Base-by-base conservation (phyloP, 768 basidiomycete species). In the Auricularia cornea region DNA sequence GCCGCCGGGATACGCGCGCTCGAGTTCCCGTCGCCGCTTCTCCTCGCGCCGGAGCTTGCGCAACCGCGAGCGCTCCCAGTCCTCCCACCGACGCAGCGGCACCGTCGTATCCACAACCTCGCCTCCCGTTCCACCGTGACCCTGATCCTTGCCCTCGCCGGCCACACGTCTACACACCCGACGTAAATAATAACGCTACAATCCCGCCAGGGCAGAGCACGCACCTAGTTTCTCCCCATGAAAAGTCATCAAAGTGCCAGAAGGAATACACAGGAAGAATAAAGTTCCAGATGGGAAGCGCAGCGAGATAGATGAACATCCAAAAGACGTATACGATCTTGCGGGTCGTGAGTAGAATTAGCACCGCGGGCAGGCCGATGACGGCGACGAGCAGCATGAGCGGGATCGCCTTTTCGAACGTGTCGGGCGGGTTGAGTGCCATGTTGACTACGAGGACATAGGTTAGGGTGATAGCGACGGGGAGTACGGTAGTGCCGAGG, bases 191-290 rank as follows among this genome's bases (percentile, higher is more conserved):
- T n/a, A n/a, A n/a, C n/a, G n/a, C n/a, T n/a, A n/a, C n/a, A n/a
- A 23, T 48, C 20, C 44, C 23, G 23, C 26, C 48, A 33, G 6
- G 14, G 26, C 2, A 57, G 11, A 56, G 4, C 38, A 76, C 86
- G 62, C 70, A 92, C 92, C 95, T 87, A 23, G 97, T 99, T 76
- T 98, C 94, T 70, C 97, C 97, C 97, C 97, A 99, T 31, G 93
- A 94, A 76, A 99, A 98, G 76, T 99, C 97, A 67, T 98, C 96
- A 74, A 99, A 98, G 75, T 98, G 95, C 94, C 94, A 97, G 74
- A 98, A 98, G 16, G 95, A 90, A 75, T 99, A 99, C 10, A 97
- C 79, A 12, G 96, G 95, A 3, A 98, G 80, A 52, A 96, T 78
- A 67, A 96, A 90, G 74, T 98, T 98, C 97, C 97, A 99, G 32